Evolutionary conservation across 305 asterid genomes (phyloP), one percentile per base, ranked within the genome.

Genomic region (Nicotiana rustica): DNA sequence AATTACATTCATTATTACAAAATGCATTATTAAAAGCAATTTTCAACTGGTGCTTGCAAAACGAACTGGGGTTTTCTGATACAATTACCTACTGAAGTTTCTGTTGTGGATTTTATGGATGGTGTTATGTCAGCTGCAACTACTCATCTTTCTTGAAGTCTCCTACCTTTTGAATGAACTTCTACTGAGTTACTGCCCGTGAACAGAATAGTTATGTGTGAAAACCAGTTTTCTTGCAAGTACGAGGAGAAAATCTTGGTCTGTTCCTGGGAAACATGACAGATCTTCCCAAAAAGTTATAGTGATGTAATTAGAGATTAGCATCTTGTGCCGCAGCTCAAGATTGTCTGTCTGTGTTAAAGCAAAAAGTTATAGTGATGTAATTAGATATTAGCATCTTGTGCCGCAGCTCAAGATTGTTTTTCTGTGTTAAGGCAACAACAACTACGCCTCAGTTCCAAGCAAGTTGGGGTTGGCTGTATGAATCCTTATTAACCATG

Each of bases 251-350:
- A 55, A 52, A 76, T 12, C 31, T 55, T 55, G 31, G 80, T 76
- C 56, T 76, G 33, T 55, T 76, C 66, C 17, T 31, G 66, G 17
- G 47, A 31, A 76, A 56, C 49, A 73, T 55, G 80, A 15, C 66
- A 76, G 66, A 76, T 76, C 6, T 76, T 29, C 80, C 80, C 80
- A 55, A 76, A 76, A 55, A 55, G 31, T 55, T 31, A 9, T n/a
- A 21, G 80, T 76, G 55, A 55, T 15, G 65, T 52, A 49, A 52
- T 75, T 52, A 52, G 47, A 15, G 61, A 52, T 15, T 52, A 52
- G 65, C 79, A 75, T 52, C 65, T 49, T 75, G 10, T 73, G 64
- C 79, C 9, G 5, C 29, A 52, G 64, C 44, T 73, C 79, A 73
- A 21, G 64, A 73, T 75, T 75, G 65, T 75, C 29, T 55, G 9